Evolutionary conservation across 495 filamentous ascomycete genomes (phyloP), one percentile per base, ranked within the genome.

Genomic region (Hypoxylon perforatum): DNA sequence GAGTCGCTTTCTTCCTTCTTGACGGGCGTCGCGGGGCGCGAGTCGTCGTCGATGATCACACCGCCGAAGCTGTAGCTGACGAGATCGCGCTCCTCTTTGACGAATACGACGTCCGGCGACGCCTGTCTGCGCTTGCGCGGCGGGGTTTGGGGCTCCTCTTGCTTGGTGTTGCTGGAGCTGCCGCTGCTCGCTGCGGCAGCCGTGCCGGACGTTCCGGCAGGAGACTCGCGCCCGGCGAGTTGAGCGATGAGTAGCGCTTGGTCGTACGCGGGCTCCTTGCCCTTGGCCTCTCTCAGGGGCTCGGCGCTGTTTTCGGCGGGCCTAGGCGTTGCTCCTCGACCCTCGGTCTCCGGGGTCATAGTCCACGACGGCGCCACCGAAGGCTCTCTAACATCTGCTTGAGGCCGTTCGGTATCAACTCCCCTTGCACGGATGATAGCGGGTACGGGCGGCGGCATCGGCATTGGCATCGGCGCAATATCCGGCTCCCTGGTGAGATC

Each of bases 271-370:
- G 50, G 56, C 25, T 28, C 42, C 6, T 60, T 61, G 42, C 56
- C 56, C 10, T 61, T 66, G 14, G 63, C 15, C 1, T 18, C 19
- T 0, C n/a, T 56, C 10, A 51, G 45, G 23, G 57, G 63, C n/a
- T 67, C 42, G 10, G 25, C 30, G 6, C 42, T 2, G 18, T 30
- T n/a, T 11, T 33, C 33, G 2, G 12, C 15, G 7, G 33, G 50
- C 1, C 17, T 41, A 0, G 64, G 57, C 1, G 57, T 57, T 9
- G 10, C 52, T 33, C 54, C 49, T 49, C 49, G 39, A 15, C 15
- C 14, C 15, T 17, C 39, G 8, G 39, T 54, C 8, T 41, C 42
- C 17, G 48, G 48, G n/a, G 47, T 65, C 48, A 47, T 4, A 25
- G 56, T 60, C 36, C 28, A 21, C 0, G 60, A 60, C n/a, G 22